phyloP scores from a whole-genome alignment of 345 rosid species.

The Erodium maritimum region DNA sequence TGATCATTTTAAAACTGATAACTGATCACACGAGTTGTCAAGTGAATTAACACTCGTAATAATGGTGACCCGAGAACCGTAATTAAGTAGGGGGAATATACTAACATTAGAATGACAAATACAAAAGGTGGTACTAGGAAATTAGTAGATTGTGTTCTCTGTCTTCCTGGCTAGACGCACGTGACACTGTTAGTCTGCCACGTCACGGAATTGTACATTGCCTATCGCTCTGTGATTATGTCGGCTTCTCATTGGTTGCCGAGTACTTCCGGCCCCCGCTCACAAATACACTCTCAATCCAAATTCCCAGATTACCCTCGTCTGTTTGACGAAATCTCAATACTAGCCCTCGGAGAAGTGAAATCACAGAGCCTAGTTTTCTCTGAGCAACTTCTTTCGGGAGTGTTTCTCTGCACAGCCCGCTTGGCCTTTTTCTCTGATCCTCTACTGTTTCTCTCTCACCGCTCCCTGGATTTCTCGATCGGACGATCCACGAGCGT shows the following conservation, averaged over 20 bases:
- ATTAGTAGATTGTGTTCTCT: slow-evolving; percentile 5
- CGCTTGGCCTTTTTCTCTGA: slow-evolving; percentile 13
- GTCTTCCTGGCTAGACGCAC: slow-evolving; percentile 7
- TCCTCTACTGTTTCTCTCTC: slow-evolving; percentile 4
- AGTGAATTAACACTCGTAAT: too few relatives aligned
- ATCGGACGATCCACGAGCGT: slow-evolving; percentile 24
- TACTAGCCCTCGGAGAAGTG: slow-evolving; percentile 18
- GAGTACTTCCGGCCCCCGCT: too few relatives aligned
- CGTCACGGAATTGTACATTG: slow-evolving; percentile 8
- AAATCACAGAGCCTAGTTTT: slow-evolving; percentile 13
- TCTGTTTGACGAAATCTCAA: slow-evolving; percentile 7
- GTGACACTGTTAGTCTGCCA: slow-evolving; percentile 14
- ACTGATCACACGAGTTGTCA: too few relatives aligned
- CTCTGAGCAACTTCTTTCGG: slow-evolving; percentile 21
- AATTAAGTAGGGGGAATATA: too few relatives aligned
- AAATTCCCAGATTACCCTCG: slow-evolving; percentile 9
- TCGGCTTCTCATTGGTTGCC: slow-evolving; percentile 19
- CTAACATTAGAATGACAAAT: too few relatives aligned
- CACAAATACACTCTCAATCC: background rate
- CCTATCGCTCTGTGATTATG: slow-evolving; percentile 2
- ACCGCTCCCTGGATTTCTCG: slow-evolving; percentile 16
- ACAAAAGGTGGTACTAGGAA: background rate
- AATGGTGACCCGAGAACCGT: too few relatives aligned
- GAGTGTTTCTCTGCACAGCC: slow-evolving; percentile 11
- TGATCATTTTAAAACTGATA: too few relatives aligned